Evolutionary conservation across 2,329 filamentous ascomycete genomes (phyloP), one percentile per base, ranked within the genome.

Genomic region (Diaporthe helianthi): DNA sequence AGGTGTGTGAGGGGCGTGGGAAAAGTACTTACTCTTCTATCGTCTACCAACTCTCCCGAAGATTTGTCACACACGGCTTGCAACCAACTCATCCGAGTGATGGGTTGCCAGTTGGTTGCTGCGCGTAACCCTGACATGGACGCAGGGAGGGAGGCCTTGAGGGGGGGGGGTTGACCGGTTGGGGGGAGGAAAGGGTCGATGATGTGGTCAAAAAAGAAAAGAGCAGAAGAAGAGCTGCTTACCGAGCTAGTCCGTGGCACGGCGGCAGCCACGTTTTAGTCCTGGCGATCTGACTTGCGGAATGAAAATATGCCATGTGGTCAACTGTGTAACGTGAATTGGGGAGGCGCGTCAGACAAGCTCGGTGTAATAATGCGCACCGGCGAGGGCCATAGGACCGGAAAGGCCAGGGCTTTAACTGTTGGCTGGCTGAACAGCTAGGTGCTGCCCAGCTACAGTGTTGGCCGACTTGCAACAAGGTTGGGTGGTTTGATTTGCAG

Each of bases 271-370:
- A 68, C 69, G 65, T 70, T 70, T 41, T 46, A 29, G 47, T 46
- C n/a, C 58, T 61, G 44, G 49, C 26, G 44, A 65, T 41, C 44
- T 65, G 49, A 68, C 58, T 49, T 65, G 60, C 65, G 44, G 52
- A 61, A 60, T 63, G 53, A 47, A 65, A 65, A 52, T 70, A 41
- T 64, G 65, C 69, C 69, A 68, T 60, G 58, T 70, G 65, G 69
- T 52, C 44, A 53, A 38, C 41, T 53, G 49, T 58, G 65, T 53
- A 58, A 69, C 52, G 63, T 47, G 19, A 46, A 53, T 38, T n/a
- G n/a, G 36, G 33, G 44, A 36, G 51, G 61, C 53, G 68, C 52
- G 52, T 46, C 63, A 51, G 63, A 69, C 67, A 66, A 44, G 67
- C 51, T 52, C 53, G 60, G 60, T 65, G 60, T 58, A 69, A 41